phyloP scores from a whole-genome alignment of 352 stramenopile species.

The Saprolegnia diclina region DNA sequence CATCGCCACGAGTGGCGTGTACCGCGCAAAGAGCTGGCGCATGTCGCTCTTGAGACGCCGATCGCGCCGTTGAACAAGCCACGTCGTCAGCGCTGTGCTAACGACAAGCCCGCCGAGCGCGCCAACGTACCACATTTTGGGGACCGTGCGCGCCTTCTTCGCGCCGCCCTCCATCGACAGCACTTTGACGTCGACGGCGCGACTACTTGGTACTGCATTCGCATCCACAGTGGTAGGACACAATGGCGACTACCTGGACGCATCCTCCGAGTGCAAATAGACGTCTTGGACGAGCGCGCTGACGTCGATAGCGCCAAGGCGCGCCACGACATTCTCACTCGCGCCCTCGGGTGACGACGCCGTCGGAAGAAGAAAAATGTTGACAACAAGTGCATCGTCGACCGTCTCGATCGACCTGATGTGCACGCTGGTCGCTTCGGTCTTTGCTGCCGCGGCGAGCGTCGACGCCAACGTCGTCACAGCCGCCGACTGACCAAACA shows the following conservation, averaged over 20 bases:
- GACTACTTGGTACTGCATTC: too few species aligned
- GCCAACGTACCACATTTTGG: neutral
- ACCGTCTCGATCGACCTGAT: conserved; percentile 6
- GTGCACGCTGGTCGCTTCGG: neutral
- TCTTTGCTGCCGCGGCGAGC: neutral
- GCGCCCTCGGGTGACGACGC: too few species aligned
- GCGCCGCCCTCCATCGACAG: neutral
- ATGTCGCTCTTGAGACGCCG: neutral
- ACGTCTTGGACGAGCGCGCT: neutral
- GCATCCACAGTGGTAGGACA: too few species aligned
- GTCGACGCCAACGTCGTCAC: neutral
- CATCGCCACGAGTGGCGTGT: conserved; percentile 1
- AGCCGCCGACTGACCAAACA: neutral
- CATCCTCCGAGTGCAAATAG: neutral
- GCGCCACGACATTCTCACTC: neutral
- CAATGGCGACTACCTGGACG: too few species aligned
- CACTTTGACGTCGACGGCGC: neutral
- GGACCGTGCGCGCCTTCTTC: neutral
- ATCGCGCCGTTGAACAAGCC: neutral
- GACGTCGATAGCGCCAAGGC: neutral
- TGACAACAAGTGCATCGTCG: neutral
- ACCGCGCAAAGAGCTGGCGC: conserved; percentile 1
- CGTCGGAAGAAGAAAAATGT: neutral
- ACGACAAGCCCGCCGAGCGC: neutral
- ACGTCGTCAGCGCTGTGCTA: neutral